phyloP scores from a whole-genome alignment of 1,284 basidiomycete genomes.

The Malassezia psittaci region DNA sequence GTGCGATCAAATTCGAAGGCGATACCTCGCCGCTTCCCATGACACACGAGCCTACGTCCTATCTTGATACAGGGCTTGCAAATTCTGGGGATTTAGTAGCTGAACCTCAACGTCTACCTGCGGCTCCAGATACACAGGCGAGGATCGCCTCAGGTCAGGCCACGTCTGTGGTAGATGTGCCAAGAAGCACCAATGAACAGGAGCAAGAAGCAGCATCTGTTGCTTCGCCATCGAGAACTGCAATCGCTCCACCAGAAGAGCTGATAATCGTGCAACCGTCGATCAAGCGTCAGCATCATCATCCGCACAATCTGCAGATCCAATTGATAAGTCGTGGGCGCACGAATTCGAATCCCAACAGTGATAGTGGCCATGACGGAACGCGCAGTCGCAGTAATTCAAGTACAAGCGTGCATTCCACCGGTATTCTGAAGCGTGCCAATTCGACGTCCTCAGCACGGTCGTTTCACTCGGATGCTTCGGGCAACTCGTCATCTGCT shows the following conservation, averaged over 20 bases:
- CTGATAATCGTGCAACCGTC: slow-evolving; percentile 57
- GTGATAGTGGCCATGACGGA: slow-evolving; percentile 13
- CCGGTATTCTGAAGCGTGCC: slow-evolving; percentile 8
- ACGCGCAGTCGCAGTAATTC: slow-evolving; percentile 10
- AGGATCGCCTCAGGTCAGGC: too few relatives aligned
- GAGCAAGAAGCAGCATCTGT: too few relatives aligned
- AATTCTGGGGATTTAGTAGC: too few relatives aligned
- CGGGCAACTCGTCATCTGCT: slow-evolving; percentile 4
- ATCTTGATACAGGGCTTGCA: too few relatives aligned
- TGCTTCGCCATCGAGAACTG: too few relatives aligned
- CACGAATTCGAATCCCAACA: not conserved
- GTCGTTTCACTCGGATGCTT: not conserved
- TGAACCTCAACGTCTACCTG: too few relatives aligned
- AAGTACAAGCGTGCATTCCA: slow-evolving; percentile 9
- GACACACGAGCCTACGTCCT: too few relatives aligned
- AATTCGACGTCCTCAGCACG: slow-evolving; percentile 19
- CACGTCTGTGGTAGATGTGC: too few relatives aligned
- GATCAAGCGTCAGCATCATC: slow-evolving; percentile 69
- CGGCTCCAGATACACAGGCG: too few relatives aligned
- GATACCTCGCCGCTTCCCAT: too few relatives aligned
- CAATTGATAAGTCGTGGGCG: slow-evolving; percentile 60
- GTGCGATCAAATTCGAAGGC: too few relatives aligned
- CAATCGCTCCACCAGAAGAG: slow-evolving; percentile 23
- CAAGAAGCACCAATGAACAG: too few relatives aligned
- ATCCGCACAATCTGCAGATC: slow-evolving; percentile 83